Evolutionary conservation across 2,329 filamentous ascomycete species (phyloP).

Genomic region (Colletotrichum nymphaeae): DNA sequence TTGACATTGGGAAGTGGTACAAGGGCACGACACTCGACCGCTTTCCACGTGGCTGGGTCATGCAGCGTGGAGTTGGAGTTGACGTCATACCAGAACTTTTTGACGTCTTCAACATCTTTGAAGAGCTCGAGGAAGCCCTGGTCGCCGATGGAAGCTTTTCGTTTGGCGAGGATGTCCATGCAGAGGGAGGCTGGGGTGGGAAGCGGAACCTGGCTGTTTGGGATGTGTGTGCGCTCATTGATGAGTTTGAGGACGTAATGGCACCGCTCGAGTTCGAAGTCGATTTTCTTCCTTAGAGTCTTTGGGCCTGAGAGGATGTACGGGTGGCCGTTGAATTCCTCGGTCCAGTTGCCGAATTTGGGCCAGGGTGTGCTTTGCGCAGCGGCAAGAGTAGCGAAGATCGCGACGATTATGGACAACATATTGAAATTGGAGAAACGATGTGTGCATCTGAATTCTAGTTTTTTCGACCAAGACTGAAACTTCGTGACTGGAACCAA

Average conservation of each 20-base stretch:
- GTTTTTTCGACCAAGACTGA: not conserved
- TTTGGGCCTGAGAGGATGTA: constrained; percentile 33
- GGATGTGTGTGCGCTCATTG: not conserved
- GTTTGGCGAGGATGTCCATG: constrained; percentile 30
- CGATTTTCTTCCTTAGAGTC: constrained; percentile 21
- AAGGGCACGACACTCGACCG: constrained; percentile 38
- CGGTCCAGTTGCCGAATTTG: constrained; percentile 27
- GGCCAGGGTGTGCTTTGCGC: constrained; percentile 22
- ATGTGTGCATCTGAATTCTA: no score
- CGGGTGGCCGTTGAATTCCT: not conserved
- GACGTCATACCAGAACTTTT: constrained; percentile 40
- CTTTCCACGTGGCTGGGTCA: constrained; percentile 37
- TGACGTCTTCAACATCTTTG: constrained; percentile 39
- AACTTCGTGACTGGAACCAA: not conserved
- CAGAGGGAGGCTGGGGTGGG: not conserved
- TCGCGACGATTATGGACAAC: not conserved
- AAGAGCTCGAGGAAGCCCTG: constrained; percentile 40
- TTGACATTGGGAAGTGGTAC: constrained; percentile 42
- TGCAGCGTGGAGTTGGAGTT: constrained; percentile 35
- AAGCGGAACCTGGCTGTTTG: not conserved
- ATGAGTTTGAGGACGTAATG: constrained; percentile 26
- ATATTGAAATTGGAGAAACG: not conserved
- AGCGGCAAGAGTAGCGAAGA: not conserved
- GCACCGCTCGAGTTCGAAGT: constrained; percentile 33
- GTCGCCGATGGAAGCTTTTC: constrained; percentile 40